phyloP scores from a whole-genome alignment of 2,329 filamentous ascomycete genomes.

The Aspergillus viridinutans region DNA sequence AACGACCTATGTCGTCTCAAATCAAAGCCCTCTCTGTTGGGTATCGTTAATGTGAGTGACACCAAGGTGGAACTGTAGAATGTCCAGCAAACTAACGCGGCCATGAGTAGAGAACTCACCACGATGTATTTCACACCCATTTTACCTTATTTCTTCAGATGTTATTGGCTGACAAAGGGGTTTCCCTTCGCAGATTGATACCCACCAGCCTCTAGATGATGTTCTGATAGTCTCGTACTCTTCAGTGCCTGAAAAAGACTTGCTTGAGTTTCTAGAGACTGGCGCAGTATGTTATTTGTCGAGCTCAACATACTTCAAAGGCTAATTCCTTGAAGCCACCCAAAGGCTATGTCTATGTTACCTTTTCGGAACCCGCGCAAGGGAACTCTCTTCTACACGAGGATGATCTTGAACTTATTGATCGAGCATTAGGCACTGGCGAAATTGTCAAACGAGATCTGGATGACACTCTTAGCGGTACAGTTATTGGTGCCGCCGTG shows the following conservation, averaged over 20 bases:
- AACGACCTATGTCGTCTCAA: constrained; percentile 19
- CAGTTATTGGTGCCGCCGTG: constrained; percentile 47
- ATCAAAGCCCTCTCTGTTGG: constrained; percentile 15
- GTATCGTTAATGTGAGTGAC: constrained; percentile 15
- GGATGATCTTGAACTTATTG: constrained; percentile 47
- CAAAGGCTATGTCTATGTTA: constrained; percentile 49
- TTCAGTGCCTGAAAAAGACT: constrained; percentile 24
- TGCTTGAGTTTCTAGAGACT: constrained; percentile 21
- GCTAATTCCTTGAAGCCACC: constrained; percentile 37
- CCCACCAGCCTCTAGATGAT: constrained; percentile 28
- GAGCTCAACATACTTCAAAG: background rate
- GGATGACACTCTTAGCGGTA: constrained; percentile 50
- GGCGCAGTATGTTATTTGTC: constrained; percentile 13
- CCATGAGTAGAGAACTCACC: constrained; percentile 8
- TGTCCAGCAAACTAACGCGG: background rate
- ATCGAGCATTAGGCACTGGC: constrained; percentile 52
- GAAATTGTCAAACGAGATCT: constrained; percentile 51
- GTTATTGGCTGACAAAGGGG: background rate
- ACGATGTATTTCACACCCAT: constrained; percentile 9
- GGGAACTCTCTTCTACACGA: constrained; percentile 43
- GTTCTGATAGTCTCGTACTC: constrained; percentile 26
- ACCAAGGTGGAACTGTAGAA: background rate
- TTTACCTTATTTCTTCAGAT: background rate
- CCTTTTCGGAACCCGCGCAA: constrained; percentile 31
- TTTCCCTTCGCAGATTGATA: constrained; percentile 11